Base-by-base conservation (phyloP, 306 rosid genomes). In the Malus fusca region DNA sequence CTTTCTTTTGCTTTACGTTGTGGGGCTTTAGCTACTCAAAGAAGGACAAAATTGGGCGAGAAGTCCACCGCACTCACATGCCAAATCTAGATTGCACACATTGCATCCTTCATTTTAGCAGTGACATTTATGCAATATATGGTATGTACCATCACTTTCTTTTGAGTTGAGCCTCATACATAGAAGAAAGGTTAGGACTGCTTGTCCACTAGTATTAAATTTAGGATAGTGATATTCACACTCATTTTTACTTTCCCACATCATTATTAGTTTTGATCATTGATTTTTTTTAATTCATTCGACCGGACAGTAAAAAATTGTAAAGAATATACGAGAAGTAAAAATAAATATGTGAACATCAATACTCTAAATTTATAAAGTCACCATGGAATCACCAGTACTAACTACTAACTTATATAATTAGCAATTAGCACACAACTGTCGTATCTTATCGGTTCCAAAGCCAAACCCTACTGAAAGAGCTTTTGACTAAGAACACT, bases 401-500 rank as follows among this genome's bases (percentile, higher is more conserved):
- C 58, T 8, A 28, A 63, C 7, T 6, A 35, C 19, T 37, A 35
- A 7, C 48, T 40, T 73, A 17, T 13, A 61, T 5, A 53, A 60
- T 37, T 68, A 30, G 58, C 56, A 59, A 67, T 52, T 52, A 59
- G 33, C 73, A 73, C 62, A 8, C 28, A 59, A 55, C 25, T 66
- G 48, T 17, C 19, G 42, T 21, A 59, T 28, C 52, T 74, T n/a
- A 61, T 68, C 53, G 71, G 76, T 77, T 74, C 58, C 59, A 68
- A 73, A 37, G 23, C 42, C 25, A 23, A 59, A 73, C 68, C 68
- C 63, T n/a, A 11, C 48, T 43, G 42, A 51, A 74, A 42, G 35
- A 68, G n/a, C 75, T 70, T 78, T 78, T 75, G 75, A 75, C 75
- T 67, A 66, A 68, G 55, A 15, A 66, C 67, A 18, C 61, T 74